Base-by-base conservation (phyloP, 768 basidiomycete species). In the Suillus subalutaceus region DNA sequence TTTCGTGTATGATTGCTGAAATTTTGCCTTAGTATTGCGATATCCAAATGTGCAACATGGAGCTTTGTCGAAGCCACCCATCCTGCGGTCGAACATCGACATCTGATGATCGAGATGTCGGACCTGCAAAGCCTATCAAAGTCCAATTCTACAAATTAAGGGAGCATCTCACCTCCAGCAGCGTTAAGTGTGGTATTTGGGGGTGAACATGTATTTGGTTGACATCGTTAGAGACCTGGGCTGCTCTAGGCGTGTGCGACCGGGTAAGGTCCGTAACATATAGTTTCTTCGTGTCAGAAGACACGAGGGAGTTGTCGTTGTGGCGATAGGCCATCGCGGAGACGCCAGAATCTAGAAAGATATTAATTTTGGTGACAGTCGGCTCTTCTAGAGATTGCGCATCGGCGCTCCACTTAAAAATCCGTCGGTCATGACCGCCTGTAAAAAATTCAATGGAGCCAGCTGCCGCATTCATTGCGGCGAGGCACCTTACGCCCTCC, bases 41-140 rank as follows among this genome's bases (percentile, higher is more conserved):
- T 79, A 75, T 7, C 87, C 83, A 69, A 88, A 86, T 67, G 78
- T 75, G 63, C 82, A 70, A 69, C 79, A 79, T 56, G 85, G 80
- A 46, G 74, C 65, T 66, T 78, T 71, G 68, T 77, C 71, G 66
- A 84, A 84, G 37, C 74, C 74, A 35, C 73, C 73, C 65, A 71
- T 77, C 62, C 85, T 79, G 59, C 73, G 70, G 69, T 88, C 87
- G 68, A 78, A 87, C 44, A 86, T 67, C 62, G 82, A 79, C 23
- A 86, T 77, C 72, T 87, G 86, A 56, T 75, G 74, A 67, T 85
- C 82, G 63, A 83, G 76, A 72, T 83, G 82, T 66, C 81, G 79
- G 64, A 86, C 77, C 86, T 87, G 70, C 62, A 60, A 65, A 57
- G 68, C 53, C 48, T 46, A 52, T 56, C 64, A 65, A 65, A 38